Evolutionary conservation across 176 grass and related monocot genomes (phyloP), one percentile per base, ranked within the genome.

Genomic region (Urochloa ruziziensis): DNA sequence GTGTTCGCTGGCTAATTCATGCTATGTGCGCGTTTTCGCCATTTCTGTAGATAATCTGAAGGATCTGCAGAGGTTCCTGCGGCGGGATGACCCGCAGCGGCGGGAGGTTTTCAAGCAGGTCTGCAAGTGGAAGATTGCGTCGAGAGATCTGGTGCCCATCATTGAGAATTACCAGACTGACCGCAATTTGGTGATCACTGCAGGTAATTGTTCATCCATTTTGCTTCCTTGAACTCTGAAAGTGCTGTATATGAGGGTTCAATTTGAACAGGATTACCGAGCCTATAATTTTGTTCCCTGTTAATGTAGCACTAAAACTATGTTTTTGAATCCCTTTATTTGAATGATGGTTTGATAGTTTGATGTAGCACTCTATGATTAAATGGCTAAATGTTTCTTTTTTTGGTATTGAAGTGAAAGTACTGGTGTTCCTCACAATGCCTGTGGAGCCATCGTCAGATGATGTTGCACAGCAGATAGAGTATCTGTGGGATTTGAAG

Each of bases 391-490:
- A 54, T 39, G 17, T 2, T 73, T 46, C 42, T 42, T 46, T 40
- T 35, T 28, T 67, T 27, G 34, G 25, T 46, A 75, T 56, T 76
- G 40, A 79, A 95, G 96, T 98, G 70, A 98, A 98, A 85, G 92
- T 95, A n/a, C 79, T 95, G 96, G 93, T 98, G 34, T 95, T 98
- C 80, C 91, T 98, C 58, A 95, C 96, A 15, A 94, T 95, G 90
- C 96, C 96, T 11, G 89, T 95, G 77, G 96, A 95, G 28, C 83
- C 93, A 13, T 84, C 80, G 19, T 95, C 96, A 5, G 91, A 93
- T 56, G 71, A 80, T 83, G 86, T 95, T 78, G 89, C 89, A 61
- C 85, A 95, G 19, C 96, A 98, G 87, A 90, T 95, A 43, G 96
- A 98, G 74, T 93, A 93, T 87, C 67, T 98, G 18, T 98, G 96